Percentiles rank a stretch among this genome's conserved stretches.
Conservation (phyloP, 768 basidiomycete genomes). For the Mycena leptocephala region DNA sequence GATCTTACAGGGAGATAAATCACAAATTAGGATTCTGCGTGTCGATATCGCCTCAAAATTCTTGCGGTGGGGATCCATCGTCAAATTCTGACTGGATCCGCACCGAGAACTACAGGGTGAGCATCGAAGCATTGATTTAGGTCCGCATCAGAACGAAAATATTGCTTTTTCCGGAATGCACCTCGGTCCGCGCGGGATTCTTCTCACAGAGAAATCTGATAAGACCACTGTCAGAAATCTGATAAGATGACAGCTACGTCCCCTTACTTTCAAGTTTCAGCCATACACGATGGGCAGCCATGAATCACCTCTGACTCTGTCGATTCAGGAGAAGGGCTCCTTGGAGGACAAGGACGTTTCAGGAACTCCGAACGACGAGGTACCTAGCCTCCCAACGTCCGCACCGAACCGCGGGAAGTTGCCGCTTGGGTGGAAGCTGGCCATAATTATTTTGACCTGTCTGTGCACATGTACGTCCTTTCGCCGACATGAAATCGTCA, state of each 20-base stretch:
- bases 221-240: not conserved
- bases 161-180: not conserved
- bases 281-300: slow-evolving; percentile 12
- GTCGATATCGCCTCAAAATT: not conserved
- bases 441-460: slow-evolving; percentile 56
- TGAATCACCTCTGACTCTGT: not conserved
- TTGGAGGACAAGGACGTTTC: slow-evolving; percentile 10
- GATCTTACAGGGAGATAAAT: not conserved
- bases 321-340: not conserved
- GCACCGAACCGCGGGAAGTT: slow-evolving; percentile 31
- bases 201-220: slow-evolving; percentile 16
- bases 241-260: slow-evolving; percentile 1
- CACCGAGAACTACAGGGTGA: not conserved
- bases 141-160: not conserved
- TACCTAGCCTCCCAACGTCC: slow-evolving; percentile 34
- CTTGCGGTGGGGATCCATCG: not conserved
- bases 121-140: not conserved
- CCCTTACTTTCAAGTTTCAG: not conserved
- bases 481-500: slow-evolving; percentile 1
- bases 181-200: not conserved
- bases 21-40: not conserved
- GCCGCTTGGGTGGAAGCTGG: slow-evolving; percentile 53
- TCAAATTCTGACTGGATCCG: not conserved
- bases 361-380: not conserved
- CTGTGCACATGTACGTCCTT: slow-evolving; percentile 55